Conservation (phyloP, 148 eudicot species). For the Bassia scoparia region DNA sequence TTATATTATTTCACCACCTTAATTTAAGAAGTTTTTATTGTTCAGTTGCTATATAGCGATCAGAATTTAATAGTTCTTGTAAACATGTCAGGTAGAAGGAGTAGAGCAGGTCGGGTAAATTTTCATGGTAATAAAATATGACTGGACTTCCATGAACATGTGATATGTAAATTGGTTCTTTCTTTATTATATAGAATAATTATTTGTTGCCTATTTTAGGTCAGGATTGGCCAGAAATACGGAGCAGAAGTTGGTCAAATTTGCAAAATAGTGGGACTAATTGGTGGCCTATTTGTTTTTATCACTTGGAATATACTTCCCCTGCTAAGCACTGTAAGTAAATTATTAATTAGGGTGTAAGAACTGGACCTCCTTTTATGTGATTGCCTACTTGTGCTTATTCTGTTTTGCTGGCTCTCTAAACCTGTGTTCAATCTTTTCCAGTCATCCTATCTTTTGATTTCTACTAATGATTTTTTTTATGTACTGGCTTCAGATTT, state of each 20-base stretch:
- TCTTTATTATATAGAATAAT: neutral
- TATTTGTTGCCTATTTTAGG: slow-evolving; percentile 37
- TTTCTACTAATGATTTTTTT: neutral
- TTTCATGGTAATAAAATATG: slow-evolving; percentile 60
- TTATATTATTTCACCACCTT: slow-evolving; percentile 22
- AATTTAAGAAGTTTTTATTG: slow-evolving; percentile 2
- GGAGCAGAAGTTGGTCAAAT: slow-evolving; percentile 65
- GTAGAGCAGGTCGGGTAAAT: slow-evolving; percentile 72
- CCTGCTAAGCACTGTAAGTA: slow-evolving; percentile 59
- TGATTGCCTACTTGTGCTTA: neutral
- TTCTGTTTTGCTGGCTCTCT: neutral
- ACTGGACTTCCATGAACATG: neutral
- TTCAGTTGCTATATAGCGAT: neutral
- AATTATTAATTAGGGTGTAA: neutral
- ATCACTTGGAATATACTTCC: slow-evolving; percentile 65
- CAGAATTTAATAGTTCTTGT: slow-evolving; percentile 1
- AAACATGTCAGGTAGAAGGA: slow-evolving; percentile 54
- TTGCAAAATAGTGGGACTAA: slow-evolving; percentile 43
- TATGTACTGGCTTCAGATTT: slow-evolving; percentile 37
- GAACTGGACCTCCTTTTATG: neutral
- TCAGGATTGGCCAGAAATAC: slow-evolving; percentile 63
- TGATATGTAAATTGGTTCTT: neutral
- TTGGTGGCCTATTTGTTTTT: slow-evolving; percentile 41
- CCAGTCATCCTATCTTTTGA: neutral
- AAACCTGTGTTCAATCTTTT: neutral